Percentiles rank a stretch among this genome's conserved stretches.
Evolutionary conservation across 2,329 filamentous ascomycete genomes (phyloP).

Genomic region (Colletotrichum navitas): DNA sequence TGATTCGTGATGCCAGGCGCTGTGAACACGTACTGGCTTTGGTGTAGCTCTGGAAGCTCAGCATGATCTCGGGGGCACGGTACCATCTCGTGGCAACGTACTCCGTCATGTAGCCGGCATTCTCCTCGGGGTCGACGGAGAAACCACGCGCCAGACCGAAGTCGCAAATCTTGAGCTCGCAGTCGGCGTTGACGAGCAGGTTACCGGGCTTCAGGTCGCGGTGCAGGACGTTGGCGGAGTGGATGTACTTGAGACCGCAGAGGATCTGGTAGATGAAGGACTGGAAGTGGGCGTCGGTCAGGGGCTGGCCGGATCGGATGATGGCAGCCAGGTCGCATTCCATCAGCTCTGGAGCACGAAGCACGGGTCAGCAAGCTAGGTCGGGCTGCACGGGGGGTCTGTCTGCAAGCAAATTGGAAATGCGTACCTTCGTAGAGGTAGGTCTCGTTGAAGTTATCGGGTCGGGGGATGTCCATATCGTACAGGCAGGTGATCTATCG

Average conservation of each 20-base stretch:
- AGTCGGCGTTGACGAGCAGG: constrained; percentile 97
- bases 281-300: constrained; percentile 99
- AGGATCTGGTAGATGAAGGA: constrained; percentile 99
- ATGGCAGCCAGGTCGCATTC: constrained; percentile 98
- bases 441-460: constrained; percentile 98
- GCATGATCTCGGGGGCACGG: constrained; percentile 95
- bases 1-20: neutral
- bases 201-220: constrained; percentile 98
- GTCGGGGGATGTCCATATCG: constrained; percentile 98
- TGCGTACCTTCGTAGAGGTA: constrained; percentile 94
- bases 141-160: constrained; percentile 97
- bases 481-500: constrained; percentile 95
- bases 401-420: constrained; percentile 4
- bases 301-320: constrained; percentile 94
- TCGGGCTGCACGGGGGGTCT: constrained; percentile 8
- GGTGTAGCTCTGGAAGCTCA: constrained; percentile 99
- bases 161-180: constrained; percentile 99
- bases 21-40: constrained; percentile 90
- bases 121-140: constrained; percentile 96
- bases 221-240: constrained; percentile 97
- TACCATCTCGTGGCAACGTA: constrained; percentile 99
- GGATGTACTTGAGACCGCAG: constrained; percentile 98
- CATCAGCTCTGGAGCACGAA: constrained; percentile 84
- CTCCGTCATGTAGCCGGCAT: constrained; percentile 99
- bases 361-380: constrained; percentile 19